These are phyloP conservation scores for Ophiostoma sp. DNA, from an alignment of 2,329 filamentous ascomycete species.

Conservation along the genomic window DNA sequence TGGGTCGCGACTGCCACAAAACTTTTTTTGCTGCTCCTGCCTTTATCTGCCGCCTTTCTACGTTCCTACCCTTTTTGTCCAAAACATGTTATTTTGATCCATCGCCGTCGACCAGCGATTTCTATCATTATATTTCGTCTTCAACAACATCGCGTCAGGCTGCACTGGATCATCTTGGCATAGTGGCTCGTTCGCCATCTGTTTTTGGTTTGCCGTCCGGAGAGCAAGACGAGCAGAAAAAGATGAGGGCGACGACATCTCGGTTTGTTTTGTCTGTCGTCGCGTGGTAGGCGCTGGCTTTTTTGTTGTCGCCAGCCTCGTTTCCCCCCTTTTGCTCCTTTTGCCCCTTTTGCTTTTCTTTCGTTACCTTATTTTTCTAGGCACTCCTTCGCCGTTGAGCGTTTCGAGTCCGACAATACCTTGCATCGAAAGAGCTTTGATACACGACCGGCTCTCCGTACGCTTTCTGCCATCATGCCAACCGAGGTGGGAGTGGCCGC, in stretches of 20 bases:
- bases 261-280: background rate
- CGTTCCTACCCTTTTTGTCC: background rate
- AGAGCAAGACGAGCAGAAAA: background rate
- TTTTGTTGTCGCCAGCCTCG: background rate
- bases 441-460: background rate
- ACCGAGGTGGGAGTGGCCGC: constrained; percentile 27
- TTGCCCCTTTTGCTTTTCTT: background rate
- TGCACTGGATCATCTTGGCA: background rate
- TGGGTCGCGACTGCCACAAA: constrained; percentile 18
- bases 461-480: constrained; percentile 27
- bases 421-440: background rate
- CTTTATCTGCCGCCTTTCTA: background rate
- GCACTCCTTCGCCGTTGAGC: background rate
- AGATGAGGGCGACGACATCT: background rate
- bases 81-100: background rate
- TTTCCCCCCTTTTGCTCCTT: background rate
- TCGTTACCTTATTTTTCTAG: background rate
- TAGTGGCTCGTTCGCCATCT: background rate
- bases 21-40: constrained; percentile 2
- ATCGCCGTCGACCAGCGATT: background rate
- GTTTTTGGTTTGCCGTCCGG: background rate
- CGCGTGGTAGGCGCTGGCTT: constrained; percentile 5
- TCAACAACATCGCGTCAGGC: background rate
- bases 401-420: background rate
- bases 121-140: background rate